Conservation (phyloP, 2,329 filamentous ascomycete genomes). For the Pseudogymnoascus sp. region DNA sequence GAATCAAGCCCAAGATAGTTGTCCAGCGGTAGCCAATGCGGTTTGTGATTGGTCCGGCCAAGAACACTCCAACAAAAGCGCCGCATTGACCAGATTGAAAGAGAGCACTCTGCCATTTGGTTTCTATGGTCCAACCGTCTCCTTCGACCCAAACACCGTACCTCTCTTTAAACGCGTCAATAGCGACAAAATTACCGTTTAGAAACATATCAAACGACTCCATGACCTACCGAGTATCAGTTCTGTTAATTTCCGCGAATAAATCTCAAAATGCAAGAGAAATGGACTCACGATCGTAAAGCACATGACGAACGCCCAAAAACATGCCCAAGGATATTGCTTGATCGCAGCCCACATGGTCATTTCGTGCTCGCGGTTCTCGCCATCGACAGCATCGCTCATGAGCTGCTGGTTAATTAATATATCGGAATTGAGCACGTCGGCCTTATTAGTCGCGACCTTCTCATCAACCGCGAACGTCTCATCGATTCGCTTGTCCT, state of each 20-base stretch:
- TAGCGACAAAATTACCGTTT: slow-evolving; percentile 47
- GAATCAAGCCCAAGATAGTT: slow-evolving; percentile 42
- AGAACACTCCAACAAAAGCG: slow-evolving; percentile 48
- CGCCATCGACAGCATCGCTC: slow-evolving; percentile 35
- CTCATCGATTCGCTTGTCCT: neutral
- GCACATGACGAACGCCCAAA: slow-evolving; percentile 48
- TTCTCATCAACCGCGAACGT: neutral
- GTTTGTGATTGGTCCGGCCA: slow-evolving; percentile 50
- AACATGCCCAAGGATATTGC: slow-evolving; percentile 43
- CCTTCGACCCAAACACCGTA: slow-evolving; percentile 36
- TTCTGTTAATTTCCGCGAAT: neutral
- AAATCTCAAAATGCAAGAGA: too few relatives aligned
- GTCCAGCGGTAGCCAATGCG: slow-evolving; percentile 49
- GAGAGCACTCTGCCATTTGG: slow-evolving; percentile 49
- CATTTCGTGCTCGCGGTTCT: slow-evolving; percentile 45
- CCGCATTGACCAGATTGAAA: slow-evolving; percentile 46
- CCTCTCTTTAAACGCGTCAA: slow-evolving; percentile 34
- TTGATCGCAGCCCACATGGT: slow-evolving; percentile 39
- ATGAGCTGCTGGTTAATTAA: slow-evolving; percentile 9
- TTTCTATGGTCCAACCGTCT: slow-evolving; percentile 33
- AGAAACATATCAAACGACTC: slow-evolving; percentile 54
- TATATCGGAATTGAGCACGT: neutral
- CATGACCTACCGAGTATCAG: slow-evolving; percentile 41
- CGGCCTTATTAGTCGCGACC: neutral
- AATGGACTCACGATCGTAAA: slow-evolving; percentile 44